Percentiles rank a stretch among this genome's conserved stretches.
Evolutionary conservation across 2,329 filamentous ascomycete genomes (phyloP).

Genomic region (Aspergillus flavus): DNA sequence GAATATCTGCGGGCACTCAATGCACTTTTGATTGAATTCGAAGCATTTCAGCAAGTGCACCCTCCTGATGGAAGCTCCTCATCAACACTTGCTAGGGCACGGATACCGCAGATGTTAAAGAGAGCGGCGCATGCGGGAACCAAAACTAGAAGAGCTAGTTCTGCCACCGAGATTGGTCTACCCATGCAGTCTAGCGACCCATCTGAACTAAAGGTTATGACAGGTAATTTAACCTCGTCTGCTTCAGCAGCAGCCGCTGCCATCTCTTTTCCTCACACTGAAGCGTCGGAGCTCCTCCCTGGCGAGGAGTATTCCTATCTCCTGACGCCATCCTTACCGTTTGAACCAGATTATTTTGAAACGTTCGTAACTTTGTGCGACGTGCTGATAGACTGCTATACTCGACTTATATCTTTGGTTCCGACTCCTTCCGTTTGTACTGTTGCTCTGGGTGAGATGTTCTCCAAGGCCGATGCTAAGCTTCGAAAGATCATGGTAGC

Average conservation of each 20-base stretch:
- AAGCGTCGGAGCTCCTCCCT: slow-evolving; percentile 65
- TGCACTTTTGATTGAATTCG: slow-evolving; percentile 84
- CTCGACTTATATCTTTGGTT: slow-evolving; percentile 73
- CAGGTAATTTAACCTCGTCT: slow-evolving; percentile 42
- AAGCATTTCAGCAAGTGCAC: slow-evolving; percentile 87
- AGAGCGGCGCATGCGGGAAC: slow-evolving; percentile 59
- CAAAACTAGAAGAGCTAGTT: slow-evolving; percentile 62
- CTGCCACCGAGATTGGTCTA: slow-evolving; percentile 62
- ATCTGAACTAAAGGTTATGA: slow-evolving; percentile 50
- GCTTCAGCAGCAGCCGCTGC: slow-evolving; percentile 39
- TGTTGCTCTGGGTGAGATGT: slow-evolving; percentile 75
- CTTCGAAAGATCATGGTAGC: slow-evolving; percentile 88
- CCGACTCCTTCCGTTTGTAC: slow-evolving; percentile 74
- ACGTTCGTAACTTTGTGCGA: slow-evolving; percentile 96
- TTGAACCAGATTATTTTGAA: slow-evolving; percentile 96
- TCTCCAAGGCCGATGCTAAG: slow-evolving; percentile 83
- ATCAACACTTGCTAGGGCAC: slow-evolving; percentile 72
- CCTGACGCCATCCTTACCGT: slow-evolving; percentile 87
- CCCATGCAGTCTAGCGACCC: slow-evolving; percentile 54
- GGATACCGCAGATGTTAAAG: slow-evolving; percentile 83
- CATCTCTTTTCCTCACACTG: slow-evolving; percentile 50
- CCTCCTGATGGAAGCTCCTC: slow-evolving; percentile 72
- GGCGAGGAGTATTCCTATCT: slow-evolving; percentile 88
- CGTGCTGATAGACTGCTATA: slow-evolving; percentile 90
- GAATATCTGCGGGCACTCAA: slow-evolving; percentile 90